Base-by-base conservation (phyloP, 1,139 yeast species). In the Suhomyces terraborum region DNA sequence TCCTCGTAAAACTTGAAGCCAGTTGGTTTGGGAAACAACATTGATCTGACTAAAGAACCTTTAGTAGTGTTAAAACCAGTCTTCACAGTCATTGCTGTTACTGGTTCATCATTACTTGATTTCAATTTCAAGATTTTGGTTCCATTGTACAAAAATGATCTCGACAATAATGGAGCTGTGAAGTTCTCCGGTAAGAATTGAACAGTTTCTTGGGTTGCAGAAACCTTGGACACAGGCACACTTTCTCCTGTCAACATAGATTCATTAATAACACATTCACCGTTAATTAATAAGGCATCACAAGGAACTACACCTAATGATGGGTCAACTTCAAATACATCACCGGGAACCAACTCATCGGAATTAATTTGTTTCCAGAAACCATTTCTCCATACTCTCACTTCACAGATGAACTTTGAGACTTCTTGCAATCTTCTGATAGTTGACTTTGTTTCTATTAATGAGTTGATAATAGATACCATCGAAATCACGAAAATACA, bases 181-280 rank as follows among this genome's bases (percentile, higher is more conserved):
- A 79, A 78, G 53, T 78, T 83, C 34, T 69, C 70, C 16, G 77
- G 73, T 31, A 88, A 62, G 13, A 69, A 69, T 22, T 67, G 67
- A 32, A 88, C 76, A 0, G 83, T 75, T 14, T 81, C 88, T 20
- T 76, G 77, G 0, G 77, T 68, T 2, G 95, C 89, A 3, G 85
- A 76, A 4, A 72, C 50, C 59, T 93, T 93, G 0, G 96, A 79
- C 2, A 93, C 96, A 0, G 99, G 98, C 1, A 93, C 98, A 43
- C 97, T 88, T 61, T 93, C 99, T 29, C 99, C 99, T 0, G 98
- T 93, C 23, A 91, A 75, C 95, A 91, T 91, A 8, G 96, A 86
- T 59, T 91, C 98, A 61, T 93, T 93, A 13, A 91, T 85, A 43
- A 93, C 88, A 61, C 95, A 88, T 58, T 89, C 98, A 40, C 98